These are phyloP conservation scores for Talaromyces thailandensis DNA, from an alignment of 495 filamentous ascomycete species.

Conservation along the genomic window DNA sequence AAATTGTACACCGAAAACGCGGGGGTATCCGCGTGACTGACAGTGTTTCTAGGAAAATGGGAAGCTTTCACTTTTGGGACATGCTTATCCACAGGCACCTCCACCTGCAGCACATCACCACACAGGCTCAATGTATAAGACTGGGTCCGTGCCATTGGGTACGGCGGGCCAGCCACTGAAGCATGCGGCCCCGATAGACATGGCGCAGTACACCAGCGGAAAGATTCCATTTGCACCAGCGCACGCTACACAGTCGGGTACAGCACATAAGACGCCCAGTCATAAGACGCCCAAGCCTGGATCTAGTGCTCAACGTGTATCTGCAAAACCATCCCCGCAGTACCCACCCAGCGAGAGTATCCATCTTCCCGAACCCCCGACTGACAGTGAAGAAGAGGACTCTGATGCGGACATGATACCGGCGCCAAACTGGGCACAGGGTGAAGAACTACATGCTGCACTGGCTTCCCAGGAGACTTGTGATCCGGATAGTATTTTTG, in stretches of 20 bases:
- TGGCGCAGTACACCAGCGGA: conserved; percentile 75
- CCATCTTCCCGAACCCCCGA: conserved; percentile 79
- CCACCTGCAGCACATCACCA: conserved; percentile 38
- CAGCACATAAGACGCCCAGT: conserved; percentile 50
- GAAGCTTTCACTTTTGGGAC: conserved; percentile 54
- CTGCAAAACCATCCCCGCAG: conserved; percentile 61
- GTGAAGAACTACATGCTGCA: conserved; percentile 61
- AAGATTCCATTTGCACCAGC: conserved; percentile 78
- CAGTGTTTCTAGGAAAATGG: conserved; percentile 39
- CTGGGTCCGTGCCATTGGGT: conserved; percentile 13
- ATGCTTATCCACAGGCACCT: conserved; percentile 50
- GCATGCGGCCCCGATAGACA: conserved; percentile 59
- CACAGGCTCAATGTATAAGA: conserved; percentile 29
- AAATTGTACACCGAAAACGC: conserved; percentile 1
- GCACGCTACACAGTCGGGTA: conserved; percentile 24
- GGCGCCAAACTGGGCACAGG: conserved; percentile 74
- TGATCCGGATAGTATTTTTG: conserved; percentile 84
- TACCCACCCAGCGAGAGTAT: conserved; percentile 76
- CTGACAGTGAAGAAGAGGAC: conserved; percentile 78
- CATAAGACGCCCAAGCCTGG: conserved; percentile 31
- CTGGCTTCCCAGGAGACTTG: conserved; percentile 69
- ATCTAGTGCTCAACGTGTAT: conserved; percentile 30
- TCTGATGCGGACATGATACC: conserved; percentile 51
- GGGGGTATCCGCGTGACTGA: conserved; percentile 15
- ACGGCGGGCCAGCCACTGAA: conserved; percentile 39